Conservation (phyloP, 176 grass and related monocot genomes). For the Oropetium thomaeum region DNA sequence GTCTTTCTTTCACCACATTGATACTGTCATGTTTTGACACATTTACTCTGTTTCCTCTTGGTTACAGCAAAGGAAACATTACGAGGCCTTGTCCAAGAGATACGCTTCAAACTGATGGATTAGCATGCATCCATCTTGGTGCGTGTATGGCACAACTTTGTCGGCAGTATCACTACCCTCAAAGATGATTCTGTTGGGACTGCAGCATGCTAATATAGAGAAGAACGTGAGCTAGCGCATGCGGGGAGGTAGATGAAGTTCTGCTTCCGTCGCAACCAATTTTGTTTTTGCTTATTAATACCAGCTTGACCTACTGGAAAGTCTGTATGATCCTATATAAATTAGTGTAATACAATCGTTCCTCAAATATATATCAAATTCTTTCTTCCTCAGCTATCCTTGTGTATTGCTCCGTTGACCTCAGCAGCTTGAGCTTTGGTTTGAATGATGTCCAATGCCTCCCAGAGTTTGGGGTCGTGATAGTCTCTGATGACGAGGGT, state of each 20-base stretch:
- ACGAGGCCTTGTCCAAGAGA: slow-evolving; percentile 42
- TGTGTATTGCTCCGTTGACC: not conserved
- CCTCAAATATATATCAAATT: not conserved
- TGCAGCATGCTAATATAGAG: not conserved
- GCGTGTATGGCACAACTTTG: not conserved
- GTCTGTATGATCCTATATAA: slow-evolving; percentile 9
- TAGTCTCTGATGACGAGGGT: slow-evolving; percentile 70
- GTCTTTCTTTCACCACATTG: not conserved
- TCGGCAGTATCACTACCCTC: not conserved
- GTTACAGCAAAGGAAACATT: slow-evolving; percentile 58
- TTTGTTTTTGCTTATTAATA: slow-evolving; percentile 8
- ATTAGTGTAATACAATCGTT: not conserved
- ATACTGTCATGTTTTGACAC: slow-evolving; percentile 1
- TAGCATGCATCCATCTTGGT: not conserved
- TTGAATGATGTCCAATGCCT: slow-evolving; percentile 34
- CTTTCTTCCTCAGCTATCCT: not conserved
- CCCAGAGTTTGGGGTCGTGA: slow-evolving; percentile 61
- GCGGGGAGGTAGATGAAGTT: not conserved
- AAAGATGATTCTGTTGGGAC: not conserved
- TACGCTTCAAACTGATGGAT: slow-evolving; percentile 44
- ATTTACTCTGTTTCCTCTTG: not conserved
- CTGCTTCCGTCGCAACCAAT: not conserved
- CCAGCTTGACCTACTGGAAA: not conserved
- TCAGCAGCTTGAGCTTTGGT: not conserved
- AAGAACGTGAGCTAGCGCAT: not conserved